Evolutionary conservation across 768 basidiomycete species (phyloP), one percentile per base, ranked within the genome.

Genomic region (Collybia sordida): DNA sequence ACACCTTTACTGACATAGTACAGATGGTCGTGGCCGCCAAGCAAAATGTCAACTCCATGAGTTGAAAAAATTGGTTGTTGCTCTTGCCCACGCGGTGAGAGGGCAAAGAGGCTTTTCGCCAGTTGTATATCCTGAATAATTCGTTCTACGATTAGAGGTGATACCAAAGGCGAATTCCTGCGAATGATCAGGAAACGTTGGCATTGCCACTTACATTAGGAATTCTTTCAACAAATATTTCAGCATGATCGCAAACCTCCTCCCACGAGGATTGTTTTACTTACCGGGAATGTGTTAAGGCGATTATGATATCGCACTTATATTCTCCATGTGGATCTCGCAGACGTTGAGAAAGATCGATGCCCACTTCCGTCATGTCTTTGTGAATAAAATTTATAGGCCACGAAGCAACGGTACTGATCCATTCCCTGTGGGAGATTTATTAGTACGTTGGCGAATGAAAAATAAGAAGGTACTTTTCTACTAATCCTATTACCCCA

Each of bases 1-100:
- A 82, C 78, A 8, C 88, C 90, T 56, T 76, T 81, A 28, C 85
- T 81, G 36, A 81, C 77, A 61, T 80, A 92, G 68, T 90, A 92
- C 3, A 88, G 70, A 54, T 96, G 93, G 61, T 96, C 93, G 59
- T 96, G 93, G 2, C 93, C 93, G 3, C 93, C 93, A 2, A 95
- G 77, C 35, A 95, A 66, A 21, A 94, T 67, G 60, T 95, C 93
- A 2, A 86, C 86, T 5, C 93, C 93, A 54, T 96, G 92, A 40
- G 72, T 62, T 37, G 67, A 64, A 17, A 69, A 69, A 36, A 87
- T 73, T 1, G 78, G 57, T 4, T 58, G 59, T 3, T 52, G 51
- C 25, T 69, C 45, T 60, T 85, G 85, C 15, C 71, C 73, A 11
- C 74, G 68, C 1, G 87, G 81, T 3, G 86, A 83, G 18, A 75